Conservation (phyloP, 2,329 filamentous ascomycete genomes). For the Fusarium sp. region DNA sequence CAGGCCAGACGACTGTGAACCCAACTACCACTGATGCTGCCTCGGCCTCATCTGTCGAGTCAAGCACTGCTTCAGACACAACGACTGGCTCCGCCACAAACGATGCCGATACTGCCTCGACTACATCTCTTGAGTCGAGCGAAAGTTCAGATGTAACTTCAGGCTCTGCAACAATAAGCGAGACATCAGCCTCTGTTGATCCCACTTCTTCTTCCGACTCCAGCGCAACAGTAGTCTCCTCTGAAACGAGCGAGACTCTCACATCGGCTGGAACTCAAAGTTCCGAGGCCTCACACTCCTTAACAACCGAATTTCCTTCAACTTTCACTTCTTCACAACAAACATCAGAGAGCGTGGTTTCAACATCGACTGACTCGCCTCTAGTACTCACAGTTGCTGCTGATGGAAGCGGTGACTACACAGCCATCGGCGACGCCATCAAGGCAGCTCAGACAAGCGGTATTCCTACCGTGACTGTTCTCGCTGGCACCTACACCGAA, state of each 20-base stretch:
- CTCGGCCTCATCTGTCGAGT: not conserved
- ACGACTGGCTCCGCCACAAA: not conserved
- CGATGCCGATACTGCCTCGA: not conserved
- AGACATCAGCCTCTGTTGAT: no score
- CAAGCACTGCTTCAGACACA: not conserved
- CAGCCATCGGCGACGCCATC: conserved; percentile 59
- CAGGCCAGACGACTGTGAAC: not conserved
- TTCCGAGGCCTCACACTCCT: conserved; percentile 8
- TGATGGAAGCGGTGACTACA: conserved; percentile 59
- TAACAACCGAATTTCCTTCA: conserved; percentile 19
- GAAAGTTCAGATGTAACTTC: not conserved
- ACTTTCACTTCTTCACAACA: conserved; percentile 26
- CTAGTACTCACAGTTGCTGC: conserved; percentile 57
- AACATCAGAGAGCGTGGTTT: conserved; percentile 19
- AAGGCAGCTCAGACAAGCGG: conserved; percentile 55
- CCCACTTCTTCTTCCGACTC: not conserved
- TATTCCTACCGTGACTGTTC: conserved; percentile 58
- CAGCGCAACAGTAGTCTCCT: not conserved
- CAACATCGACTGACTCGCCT: conserved; percentile 37
- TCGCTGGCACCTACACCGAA: conserved; percentile 60
- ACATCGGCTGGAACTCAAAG: not conserved
- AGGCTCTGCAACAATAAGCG: no score
- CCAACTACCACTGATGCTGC: not conserved
- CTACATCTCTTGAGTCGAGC: not conserved
- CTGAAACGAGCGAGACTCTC: not conserved